Evolutionary conservation across 768 basidiomycete genomes (phyloP).

Genomic region (Chalciporus sphaerocephalus): DNA sequence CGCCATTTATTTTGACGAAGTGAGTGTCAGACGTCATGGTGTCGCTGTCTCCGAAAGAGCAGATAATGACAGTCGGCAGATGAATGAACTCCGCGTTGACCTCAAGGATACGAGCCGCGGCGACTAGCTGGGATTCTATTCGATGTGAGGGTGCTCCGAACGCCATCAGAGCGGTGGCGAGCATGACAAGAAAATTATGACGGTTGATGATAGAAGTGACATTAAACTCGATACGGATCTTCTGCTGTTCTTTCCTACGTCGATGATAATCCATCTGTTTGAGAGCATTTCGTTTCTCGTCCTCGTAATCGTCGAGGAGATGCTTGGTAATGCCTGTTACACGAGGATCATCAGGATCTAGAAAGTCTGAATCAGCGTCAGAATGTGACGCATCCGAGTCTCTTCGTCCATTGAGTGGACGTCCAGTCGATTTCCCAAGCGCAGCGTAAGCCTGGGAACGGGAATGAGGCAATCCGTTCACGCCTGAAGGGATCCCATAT

Average conservation of each 20-base stretch:
- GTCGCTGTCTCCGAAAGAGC: slow-evolving; percentile 85
- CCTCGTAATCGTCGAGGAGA: slow-evolving; percentile 54
- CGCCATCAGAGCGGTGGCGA: slow-evolving; percentile 84
- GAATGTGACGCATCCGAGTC: slow-evolving; percentile 44
- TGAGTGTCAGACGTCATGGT: slow-evolving; percentile 88
- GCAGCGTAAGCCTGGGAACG: slow-evolving; percentile 21
- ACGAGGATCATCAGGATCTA: slow-evolving; percentile 72
- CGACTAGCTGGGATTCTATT: slow-evolving; percentile 86
- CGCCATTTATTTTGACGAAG: slow-evolving; percentile 75
- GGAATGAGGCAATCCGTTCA: slow-evolving; percentile 23
- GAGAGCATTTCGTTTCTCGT: slow-evolving; percentile 56
- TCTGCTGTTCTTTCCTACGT: slow-evolving; percentile 60
- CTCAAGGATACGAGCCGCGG: slow-evolving; percentile 85
- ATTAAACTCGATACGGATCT: slow-evolving; percentile 70
- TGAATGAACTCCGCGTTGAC: slow-evolving; percentile 91
- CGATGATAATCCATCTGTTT: slow-evolving; percentile 64
- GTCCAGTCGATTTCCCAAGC: slow-evolving; percentile 7
- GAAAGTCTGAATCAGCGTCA: slow-evolving; percentile 42
- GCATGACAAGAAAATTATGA: slow-evolving; percentile 80
- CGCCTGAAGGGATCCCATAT: slow-evolving; percentile 24
- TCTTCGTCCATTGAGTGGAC: slow-evolving; percentile 25
- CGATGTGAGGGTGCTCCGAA: slow-evolving; percentile 93
- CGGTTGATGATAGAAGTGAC: slow-evolving; percentile 71
- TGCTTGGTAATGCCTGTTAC: slow-evolving; percentile 53
- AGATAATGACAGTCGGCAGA: slow-evolving; percentile 75